Percentiles rank a stretch among this genome's conserved stretches.
These are phyloP conservation scores for Lathyrus oleraceus DNA, from an alignment of 306 rosid genomes.

Conservation along the genomic window DNA sequence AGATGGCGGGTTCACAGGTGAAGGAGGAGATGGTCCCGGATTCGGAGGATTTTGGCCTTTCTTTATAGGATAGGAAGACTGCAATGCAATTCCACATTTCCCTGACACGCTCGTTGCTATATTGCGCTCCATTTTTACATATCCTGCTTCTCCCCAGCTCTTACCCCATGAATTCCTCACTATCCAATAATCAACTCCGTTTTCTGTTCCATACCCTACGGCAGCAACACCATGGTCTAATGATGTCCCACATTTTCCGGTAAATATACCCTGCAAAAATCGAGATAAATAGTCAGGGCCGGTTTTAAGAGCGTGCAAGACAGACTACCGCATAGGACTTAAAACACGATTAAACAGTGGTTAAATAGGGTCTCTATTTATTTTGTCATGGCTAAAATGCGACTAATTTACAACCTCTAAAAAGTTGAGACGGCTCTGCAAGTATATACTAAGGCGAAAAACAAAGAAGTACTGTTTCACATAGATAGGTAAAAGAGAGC, in stretches of 20 bases:
- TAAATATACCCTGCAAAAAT: slow-evolving; percentile 67
- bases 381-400: too few species aligned
- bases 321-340: too few species aligned
- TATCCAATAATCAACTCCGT: slow-evolving; percentile 81
- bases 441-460: background rate
- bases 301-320: too few species aligned
- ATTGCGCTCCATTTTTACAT: slow-evolving; percentile 81
- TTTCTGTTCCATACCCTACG: slow-evolving; percentile 79
- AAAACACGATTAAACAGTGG: too few species aligned
- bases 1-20: slow-evolving; percentile 63
- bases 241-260: slow-evolving; percentile 68
- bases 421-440: too few species aligned
- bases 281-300: background rate
- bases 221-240: slow-evolving; percentile 82
- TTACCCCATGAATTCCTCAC: slow-evolving; percentile 83
- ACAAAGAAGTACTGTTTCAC: background rate
- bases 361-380: too few species aligned
- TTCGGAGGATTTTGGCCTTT: slow-evolving; percentile 67
- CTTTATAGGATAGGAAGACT: slow-evolving; percentile 78
- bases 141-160: slow-evolving; percentile 82
- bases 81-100: slow-evolving; percentile 77
- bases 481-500: background rate
- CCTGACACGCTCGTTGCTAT: slow-evolving; percentile 36
- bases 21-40: slow-evolving; percentile 77
- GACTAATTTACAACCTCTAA: too few species aligned